Conservation (phyloP, 768 basidiomycete species). For the Phanerochaete carnosa region DNA sequence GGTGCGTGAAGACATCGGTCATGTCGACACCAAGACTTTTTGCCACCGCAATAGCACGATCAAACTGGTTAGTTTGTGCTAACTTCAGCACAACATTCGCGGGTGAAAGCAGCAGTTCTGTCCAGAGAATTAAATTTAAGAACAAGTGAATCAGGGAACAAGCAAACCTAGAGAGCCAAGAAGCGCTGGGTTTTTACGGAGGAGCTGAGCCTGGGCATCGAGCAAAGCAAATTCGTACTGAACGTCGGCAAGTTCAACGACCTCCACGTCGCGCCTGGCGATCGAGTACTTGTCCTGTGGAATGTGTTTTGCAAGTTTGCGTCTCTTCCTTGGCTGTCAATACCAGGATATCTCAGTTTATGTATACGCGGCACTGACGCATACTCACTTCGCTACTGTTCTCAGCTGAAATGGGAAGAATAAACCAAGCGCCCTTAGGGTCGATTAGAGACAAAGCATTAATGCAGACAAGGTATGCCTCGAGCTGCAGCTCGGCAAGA, state of each 20-base stretch:
- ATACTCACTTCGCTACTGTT: conserved; percentile 42
- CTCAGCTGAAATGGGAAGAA: conserved; percentile 53
- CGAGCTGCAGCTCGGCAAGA: conserved; percentile 65
- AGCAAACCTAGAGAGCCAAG: conserved; percentile 63
- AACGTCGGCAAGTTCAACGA: conserved; percentile 78
- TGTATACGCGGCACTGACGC: conserved; percentile 4
- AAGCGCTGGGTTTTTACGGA: conserved; percentile 61
- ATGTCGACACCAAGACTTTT: conserved; percentile 79
- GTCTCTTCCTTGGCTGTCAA: conserved; percentile 62
- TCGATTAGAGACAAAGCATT: conserved; percentile 86
- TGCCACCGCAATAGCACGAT: conserved; percentile 74
- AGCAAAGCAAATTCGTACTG: conserved; percentile 75
- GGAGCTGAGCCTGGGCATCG: conserved; percentile 72
- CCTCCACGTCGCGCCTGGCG: conserved; percentile 67
- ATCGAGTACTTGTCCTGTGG: conserved; percentile 69
- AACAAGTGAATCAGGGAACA: conserved; percentile 7
- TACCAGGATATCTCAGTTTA: conserved; percentile 16
- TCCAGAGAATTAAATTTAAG: conserved; percentile 23
- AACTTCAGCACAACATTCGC: conserved; percentile 70
- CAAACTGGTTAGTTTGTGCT: conserved; percentile 76
- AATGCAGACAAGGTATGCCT: conserved; percentile 83
- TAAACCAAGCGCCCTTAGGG: conserved; percentile 78
- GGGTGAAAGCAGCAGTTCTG: conserved; percentile 50
- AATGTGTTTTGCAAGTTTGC: conserved; percentile 68
- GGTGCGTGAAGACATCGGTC: conserved; percentile 75